These are phyloP conservation scores for Phytomonas sp. DNA, from an alignment of 208 protist species.

Conservation along the genomic window DNA sequence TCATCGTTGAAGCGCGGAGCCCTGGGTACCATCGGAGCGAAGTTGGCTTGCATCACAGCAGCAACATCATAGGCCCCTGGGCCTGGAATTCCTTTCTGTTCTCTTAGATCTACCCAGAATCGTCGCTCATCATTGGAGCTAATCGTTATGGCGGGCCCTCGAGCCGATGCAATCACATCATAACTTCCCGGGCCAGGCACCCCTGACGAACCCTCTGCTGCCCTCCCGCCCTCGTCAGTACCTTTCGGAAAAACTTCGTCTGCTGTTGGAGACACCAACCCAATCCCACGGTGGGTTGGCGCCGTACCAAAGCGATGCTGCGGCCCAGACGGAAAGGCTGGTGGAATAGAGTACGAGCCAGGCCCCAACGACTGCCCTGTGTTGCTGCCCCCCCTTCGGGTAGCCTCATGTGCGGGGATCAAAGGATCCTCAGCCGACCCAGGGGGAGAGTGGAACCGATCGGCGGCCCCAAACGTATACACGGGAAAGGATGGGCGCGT, in stretches of 20 bases:
- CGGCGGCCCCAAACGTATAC: conserved; percentile 15
- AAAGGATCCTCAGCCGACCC: background rate
- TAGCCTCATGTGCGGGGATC: background rate
- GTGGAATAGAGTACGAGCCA: conserved; percentile 17
- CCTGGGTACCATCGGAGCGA: background rate
- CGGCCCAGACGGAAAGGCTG: conserved; percentile 17
- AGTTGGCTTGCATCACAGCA: background rate
- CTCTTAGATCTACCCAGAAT: background rate
- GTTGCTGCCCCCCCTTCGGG: background rate
- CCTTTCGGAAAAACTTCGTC: background rate
- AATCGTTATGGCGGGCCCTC: background rate
- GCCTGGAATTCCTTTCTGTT: conserved; percentile 16
- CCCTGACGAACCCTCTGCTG: background rate
- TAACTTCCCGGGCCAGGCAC: conserved; percentile 37
- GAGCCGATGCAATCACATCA: conserved; percentile 12
- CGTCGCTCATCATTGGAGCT: background rate
- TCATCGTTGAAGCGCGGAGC: background rate
- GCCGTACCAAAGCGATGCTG: conserved; percentile 21
- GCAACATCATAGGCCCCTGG: conserved; percentile 32
- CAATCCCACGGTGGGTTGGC: background rate
- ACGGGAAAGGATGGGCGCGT: background rate
- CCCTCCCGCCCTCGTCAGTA: background rate
- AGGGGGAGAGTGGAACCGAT: conserved; percentile 13
- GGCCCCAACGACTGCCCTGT: conserved; percentile 8
- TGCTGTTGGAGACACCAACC: background rate